Evolutionary conservation across 106 monocot genomes (phyloP), one percentile per base, ranked within the genome.

Genomic region (Platanthera zijinensis): DNA sequence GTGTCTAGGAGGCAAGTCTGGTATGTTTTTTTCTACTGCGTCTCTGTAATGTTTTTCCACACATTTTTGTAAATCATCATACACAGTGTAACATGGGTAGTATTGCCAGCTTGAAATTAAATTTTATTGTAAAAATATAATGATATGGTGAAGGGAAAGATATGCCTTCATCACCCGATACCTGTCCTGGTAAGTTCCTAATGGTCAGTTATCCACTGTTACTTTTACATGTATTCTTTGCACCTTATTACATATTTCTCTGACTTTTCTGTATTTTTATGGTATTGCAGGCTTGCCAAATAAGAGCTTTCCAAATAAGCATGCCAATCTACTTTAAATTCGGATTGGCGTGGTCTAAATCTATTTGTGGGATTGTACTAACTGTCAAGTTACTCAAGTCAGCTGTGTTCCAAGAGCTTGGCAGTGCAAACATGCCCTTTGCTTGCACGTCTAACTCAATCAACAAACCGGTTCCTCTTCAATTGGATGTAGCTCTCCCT

Each of bases 401-500:
- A 64, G 75, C 32, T 56, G 25, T 39, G 30, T 28, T 78, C 28
- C 81, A 73, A 18, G 48, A 47, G 52, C 72, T 48, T 79, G 57
- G 68, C 21, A 86, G 73, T 47, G 69, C 80, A 74, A 67, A 77
- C 52, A 75, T 91, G 78, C 82, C 82, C 11, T 86, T 88, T 69
- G 91, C 91, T 73, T 91, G 86, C 62, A 48, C 84, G 21, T 86
- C 91, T 25, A 83, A 84, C 57, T 78, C 86, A 77, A 56, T 77
- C 10, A 84, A 82, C 25, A 91, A 80, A 83, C 86, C 91, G 5
- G 72, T 78, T 8, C 88, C 91, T 64, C 86, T 91, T 53, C 74
- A 84, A 68, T 80, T 91, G 84, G 84, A 91, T 78, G 84, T 91
- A 56, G 68, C 82, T 76, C 80, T 91, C 72, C 91, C 91, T 70